Percentiles rank a stretch among this genome's conserved stretches.
These are phyloP conservation scores for Pleurotus djamor DNA, from an alignment of 768 basidiomycete genomes.

Conservation along the genomic window DNA sequence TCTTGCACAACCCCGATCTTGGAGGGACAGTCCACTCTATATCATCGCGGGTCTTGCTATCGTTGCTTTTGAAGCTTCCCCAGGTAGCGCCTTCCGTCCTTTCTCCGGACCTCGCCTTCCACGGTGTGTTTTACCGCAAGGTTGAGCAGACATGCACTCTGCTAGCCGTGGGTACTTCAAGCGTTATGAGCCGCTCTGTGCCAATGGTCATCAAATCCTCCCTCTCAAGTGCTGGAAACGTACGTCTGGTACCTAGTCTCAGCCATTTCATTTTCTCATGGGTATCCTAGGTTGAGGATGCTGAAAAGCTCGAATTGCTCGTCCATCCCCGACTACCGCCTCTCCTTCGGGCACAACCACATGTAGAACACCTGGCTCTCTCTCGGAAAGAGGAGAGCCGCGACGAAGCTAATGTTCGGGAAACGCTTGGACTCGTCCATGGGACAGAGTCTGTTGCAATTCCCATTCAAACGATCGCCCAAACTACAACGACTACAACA, in stretches of 20 bases:
- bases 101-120: constrained; percentile 51
- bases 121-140: constrained; percentile 38
- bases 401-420: constrained; percentile 54
- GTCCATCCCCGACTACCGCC: constrained; percentile 83
- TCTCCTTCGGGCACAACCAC: constrained; percentile 63
- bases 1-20: constrained; percentile 51
- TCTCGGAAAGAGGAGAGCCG: constrained; percentile 61
- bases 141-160: constrained; percentile 47
- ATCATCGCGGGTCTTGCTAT: constrained; percentile 53
- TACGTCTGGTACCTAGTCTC: constrained; percentile 14
- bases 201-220: constrained; percentile 50
- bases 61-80: constrained; percentile 54
- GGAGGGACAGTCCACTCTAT: constrained; percentile 55
- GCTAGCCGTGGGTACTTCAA: constrained; percentile 51
- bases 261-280: not conserved
- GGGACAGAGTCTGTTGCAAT: not conserved
- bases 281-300: not conserved
- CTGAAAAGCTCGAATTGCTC: constrained; percentile 42
- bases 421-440: constrained; percentile 32
- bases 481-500: not conserved
- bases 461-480: not conserved
- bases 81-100: constrained; percentile 51
- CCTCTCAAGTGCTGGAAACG: constrained; percentile 18
- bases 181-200: constrained; percentile 59
- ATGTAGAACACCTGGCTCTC: constrained; percentile 58